Conservation (phyloP, 805 yeast genomes). For the Pichia membranifaciens region DNA sequence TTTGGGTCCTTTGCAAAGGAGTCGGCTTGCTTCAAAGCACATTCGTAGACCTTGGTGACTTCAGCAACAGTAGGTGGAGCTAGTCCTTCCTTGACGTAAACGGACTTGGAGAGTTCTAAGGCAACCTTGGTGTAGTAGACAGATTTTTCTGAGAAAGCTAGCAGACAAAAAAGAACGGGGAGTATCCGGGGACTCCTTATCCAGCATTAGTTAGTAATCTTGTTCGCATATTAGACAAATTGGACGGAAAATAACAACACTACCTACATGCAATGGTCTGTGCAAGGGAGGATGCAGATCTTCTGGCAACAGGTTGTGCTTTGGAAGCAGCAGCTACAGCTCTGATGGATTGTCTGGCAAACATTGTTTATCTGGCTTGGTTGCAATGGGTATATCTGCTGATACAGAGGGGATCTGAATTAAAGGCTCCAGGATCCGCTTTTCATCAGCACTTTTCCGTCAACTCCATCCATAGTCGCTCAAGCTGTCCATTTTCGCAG, state of each 20-base stretch:
- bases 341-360: conserved; percentile 31
- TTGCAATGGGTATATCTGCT: not conserved
- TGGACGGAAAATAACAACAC: no score
- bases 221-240: no score
- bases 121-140: conserved; percentile 72
- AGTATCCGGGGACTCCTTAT: no score
- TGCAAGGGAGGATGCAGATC: conserved; percentile 35
- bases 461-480: not conserved
- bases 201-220: no score
- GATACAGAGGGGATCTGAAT: no score
- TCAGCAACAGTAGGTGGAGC: conserved; percentile 83
- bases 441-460: no score
- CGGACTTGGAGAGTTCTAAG: conserved; percentile 55
- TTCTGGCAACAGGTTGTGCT: conserved; percentile 27
- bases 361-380: conserved; percentile 19
- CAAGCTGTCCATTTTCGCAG: not conserved
- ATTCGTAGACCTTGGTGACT: conserved; percentile 67
- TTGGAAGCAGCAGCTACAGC: conserved; percentile 23
- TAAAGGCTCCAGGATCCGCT: no score
- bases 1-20: conserved; percentile 54
- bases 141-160: conserved; percentile 43
- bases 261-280: conserved; percentile 17
- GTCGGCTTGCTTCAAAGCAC: conserved; percentile 41
- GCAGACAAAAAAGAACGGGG: no score
- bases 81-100: conserved; percentile 86